phyloP scores from a whole-genome alignment of 345 rosid species.

The Eucalyptus camaldulensis region DNA sequence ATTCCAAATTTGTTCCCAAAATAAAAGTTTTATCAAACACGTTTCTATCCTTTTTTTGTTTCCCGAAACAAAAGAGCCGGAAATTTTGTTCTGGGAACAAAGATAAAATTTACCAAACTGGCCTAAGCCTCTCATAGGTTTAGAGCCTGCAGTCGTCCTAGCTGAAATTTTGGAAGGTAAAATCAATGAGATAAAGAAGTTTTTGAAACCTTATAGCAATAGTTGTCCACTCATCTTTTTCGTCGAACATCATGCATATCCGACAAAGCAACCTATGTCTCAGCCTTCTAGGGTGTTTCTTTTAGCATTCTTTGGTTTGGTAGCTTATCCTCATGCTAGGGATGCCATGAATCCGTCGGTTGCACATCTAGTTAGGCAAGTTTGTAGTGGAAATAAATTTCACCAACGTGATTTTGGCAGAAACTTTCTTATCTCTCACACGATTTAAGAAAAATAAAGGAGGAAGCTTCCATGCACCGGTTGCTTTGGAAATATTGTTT shows the following conservation, averaged over 20 bases:
- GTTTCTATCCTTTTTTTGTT: too few relatives aligned
- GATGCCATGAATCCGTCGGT: background rate
- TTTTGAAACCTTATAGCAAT: background rate
- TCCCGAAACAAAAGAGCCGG: fast-evolving
- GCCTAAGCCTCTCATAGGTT: background rate
- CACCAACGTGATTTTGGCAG: background rate
- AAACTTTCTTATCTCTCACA: background rate
- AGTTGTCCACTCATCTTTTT: background rate
- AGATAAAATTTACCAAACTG: too few relatives aligned
- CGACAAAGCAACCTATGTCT: background rate
- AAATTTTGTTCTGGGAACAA: too few relatives aligned
- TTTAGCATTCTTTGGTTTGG: background rate
- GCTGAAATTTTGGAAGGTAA: background rate
- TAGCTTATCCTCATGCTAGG: background rate
- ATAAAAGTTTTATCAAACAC: too few relatives aligned
- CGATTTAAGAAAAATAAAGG: background rate
- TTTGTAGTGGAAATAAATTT: background rate
- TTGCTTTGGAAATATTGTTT: background rate
- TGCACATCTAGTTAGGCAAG: background rate
- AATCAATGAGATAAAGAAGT: background rate
- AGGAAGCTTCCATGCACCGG: background rate
- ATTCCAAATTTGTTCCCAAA: too few relatives aligned
- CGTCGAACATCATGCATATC: background rate
- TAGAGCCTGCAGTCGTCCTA: background rate
- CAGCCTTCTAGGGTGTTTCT: background rate